Evolutionary conservation across 441 rosid genomes (phyloP), one percentile per base, ranked within the genome.

Genomic region (Gossypium davidsonii): DNA sequence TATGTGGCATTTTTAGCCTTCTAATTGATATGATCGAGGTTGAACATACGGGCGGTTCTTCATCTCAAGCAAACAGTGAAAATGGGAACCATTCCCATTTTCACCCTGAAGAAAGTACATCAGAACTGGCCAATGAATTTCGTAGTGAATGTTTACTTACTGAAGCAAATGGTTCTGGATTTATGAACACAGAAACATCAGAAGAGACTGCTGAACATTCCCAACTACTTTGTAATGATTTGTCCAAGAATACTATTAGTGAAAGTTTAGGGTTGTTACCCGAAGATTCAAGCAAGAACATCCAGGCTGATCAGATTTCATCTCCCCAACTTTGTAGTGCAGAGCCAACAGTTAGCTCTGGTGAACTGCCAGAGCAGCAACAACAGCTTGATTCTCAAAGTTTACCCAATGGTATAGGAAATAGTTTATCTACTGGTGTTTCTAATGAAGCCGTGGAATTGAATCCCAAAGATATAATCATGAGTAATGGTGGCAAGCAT

Each of bases 11-110:
- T 76, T 18, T 48, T 67, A 81, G 71, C 68, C 66, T 51, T 74
- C 57, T 55, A 63, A 71, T 56, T 69, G 70, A 53, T 62, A 81
- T 85, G 86, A 73, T 82, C 62, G 72, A 74, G 83, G 70, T 74
- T 64, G 81, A 73, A 65, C 62, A 75, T 51, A 76, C 73, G 77
- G 83, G 81, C 61, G 53, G 75, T 77, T 83, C 82, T 79, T 62
- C 84, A 10, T 76, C 85, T 65, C 77, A 82, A 80, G 75, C 64
- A 65, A 77, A 77, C 77, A 14, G 53, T 75, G 77, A 62, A 66
- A 51, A 56, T 1, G 80, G 77, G 57, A 70, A 69, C 66, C 71
- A 52, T 75, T 71, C 31, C 31, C 31, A 31, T 31, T 31, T 81
- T 58, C 73, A 71, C 21, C 73, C 65, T 51, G 73, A 80, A 69